phyloP scores from a whole-genome alignment of 108 stramenopile species.

The Conticribra guillardii region DNA sequence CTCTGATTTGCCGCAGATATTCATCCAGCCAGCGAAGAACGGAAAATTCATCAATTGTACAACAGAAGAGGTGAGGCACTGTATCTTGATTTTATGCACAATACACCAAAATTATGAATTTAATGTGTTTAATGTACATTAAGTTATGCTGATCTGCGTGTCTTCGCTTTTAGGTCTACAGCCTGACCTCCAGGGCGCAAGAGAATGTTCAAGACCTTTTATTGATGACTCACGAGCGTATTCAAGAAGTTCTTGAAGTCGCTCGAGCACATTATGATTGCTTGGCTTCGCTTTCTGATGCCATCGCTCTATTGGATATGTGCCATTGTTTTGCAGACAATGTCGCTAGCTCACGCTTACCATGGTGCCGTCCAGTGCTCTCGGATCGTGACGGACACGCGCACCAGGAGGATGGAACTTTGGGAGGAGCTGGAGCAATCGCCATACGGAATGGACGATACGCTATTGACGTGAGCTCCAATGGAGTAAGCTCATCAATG shows the following conservation, averaged over 20 bases:
- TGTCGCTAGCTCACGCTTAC: constrained; percentile 70
- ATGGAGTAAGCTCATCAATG: constrained; percentile 13
- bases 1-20: constrained; percentile 65
- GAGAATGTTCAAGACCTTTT: constrained; percentile 89
- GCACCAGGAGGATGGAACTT: constrained; percentile 21
- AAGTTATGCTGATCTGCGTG: no score
- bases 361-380: constrained; percentile 82
- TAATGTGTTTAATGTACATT: no score
- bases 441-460: constrained; percentile 85
- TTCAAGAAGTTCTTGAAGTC: constrained; percentile 83
- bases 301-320: constrained; percentile 86
- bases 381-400: constrained; percentile 30
- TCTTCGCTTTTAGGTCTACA: constrained; percentile 76
- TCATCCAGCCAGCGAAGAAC: constrained; percentile 80
- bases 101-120: background rate
- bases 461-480: constrained; percentile 62
- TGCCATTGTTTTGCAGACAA: constrained; percentile 90
- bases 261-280: constrained; percentile 82
- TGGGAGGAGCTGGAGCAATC: constrained; percentile 50
- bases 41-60: constrained; percentile 85
- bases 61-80: constrained; percentile 71
- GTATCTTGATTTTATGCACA: constrained; percentile 2
- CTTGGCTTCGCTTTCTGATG: constrained; percentile 81
- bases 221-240: constrained; percentile 78
- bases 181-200: constrained; percentile 78